These are phyloP conservation scores for Botrytis byssoidea DNA, from an alignment of 2,329 filamentous ascomycete species.

Conservation along the genomic window DNA sequence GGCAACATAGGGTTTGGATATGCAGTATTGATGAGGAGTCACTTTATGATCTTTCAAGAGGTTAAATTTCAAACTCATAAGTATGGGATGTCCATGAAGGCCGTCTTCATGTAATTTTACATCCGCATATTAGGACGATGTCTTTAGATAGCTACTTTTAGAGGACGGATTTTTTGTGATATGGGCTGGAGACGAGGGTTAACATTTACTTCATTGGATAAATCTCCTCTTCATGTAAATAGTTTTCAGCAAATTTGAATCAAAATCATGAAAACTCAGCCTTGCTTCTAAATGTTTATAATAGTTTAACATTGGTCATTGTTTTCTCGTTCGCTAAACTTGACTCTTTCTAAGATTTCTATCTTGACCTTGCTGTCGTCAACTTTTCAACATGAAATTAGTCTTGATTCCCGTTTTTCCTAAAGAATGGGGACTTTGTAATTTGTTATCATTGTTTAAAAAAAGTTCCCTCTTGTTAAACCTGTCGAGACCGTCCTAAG, in stretches of 20 bases:
- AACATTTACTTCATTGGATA: neutral
- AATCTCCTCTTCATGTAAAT: neutral
- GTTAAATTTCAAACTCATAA: neutral
- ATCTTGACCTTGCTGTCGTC: neutral
- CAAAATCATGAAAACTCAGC: neutral
- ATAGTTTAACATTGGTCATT: neutral
- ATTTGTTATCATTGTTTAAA: neutral
- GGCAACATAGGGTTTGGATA: neutral
- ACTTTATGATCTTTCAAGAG: neutral
- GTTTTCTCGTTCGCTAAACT: neutral
- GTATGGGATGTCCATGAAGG: neutral
- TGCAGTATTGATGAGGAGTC: neutral
- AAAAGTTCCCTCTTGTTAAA: neutral
- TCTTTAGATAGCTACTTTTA: neutral
- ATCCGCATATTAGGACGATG: neutral
- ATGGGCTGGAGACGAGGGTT: neutral
- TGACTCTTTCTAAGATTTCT: neutral
- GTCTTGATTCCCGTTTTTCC: neutral
- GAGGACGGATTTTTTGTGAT: neutral
- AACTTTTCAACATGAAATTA: neutral
- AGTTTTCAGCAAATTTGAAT: neutral
- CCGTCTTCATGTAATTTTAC: neutral
- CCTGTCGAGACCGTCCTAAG: neutral
- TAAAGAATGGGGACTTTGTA: neutral
- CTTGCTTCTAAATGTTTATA: neutral